Conservation (phyloP, 2,329 filamentous ascomycete species). For the Cyphellophora attinorum region DNA sequence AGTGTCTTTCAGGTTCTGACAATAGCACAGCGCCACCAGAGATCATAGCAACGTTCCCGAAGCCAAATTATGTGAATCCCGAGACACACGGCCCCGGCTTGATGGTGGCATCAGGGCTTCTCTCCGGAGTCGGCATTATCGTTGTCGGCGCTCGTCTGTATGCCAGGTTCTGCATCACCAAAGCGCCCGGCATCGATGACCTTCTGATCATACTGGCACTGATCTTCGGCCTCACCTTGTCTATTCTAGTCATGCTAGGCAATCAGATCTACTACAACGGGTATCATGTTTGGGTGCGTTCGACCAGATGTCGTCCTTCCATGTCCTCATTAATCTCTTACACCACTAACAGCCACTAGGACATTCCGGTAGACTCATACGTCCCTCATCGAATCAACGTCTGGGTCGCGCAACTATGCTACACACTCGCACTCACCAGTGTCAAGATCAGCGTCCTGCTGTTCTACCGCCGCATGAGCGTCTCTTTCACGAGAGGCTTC, state of each 20-base stretch:
- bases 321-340: background rate
- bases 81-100: slow-evolving; percentile 19
- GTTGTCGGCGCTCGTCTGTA: slow-evolving; percentile 19
- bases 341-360: slow-evolving; percentile 2
- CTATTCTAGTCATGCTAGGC: slow-evolving; percentile 14
- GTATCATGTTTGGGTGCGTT: slow-evolving; percentile 14
- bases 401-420: slow-evolving; percentile 16
- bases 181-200: slow-evolving; percentile 15
- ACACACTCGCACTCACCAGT: slow-evolving; percentile 7
- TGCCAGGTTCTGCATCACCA: slow-evolving; percentile 21
- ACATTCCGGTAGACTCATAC: slow-evolving; percentile 11
- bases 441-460: slow-evolving; percentile 18
- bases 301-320: background rate
- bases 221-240: slow-evolving; percentile 9
- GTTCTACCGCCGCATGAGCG: slow-evolving; percentile 19
- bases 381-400: slow-evolving; percentile 12
- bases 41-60: slow-evolving; percentile 18
- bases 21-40: slow-evolving; percentile 3
- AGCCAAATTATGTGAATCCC: slow-evolving; percentile 24
- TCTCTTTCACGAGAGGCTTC: slow-evolving; percentile 14
- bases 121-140: slow-evolving; percentile 16
- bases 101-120: slow-evolving; percentile 18
- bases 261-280: slow-evolving; percentile 14
- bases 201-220: slow-evolving; percentile 12
- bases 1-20: background rate